Conservation (phyloP, 208 protist genomes). For the Acanthamoeba triangularis region DNA sequence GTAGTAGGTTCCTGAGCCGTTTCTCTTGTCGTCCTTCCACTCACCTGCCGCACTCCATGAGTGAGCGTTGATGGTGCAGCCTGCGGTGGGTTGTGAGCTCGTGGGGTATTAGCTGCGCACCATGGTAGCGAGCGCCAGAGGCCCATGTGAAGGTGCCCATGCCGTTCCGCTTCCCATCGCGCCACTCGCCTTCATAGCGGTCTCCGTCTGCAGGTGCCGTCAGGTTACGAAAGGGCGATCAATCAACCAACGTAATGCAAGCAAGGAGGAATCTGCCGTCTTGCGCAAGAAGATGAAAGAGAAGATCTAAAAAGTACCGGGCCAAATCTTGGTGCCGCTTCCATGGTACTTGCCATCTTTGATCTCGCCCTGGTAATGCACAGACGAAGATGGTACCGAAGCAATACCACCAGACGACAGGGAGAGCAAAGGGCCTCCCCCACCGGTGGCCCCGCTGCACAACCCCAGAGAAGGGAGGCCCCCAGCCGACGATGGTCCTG, state of each 20-base stretch:
- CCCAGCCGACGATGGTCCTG: neutral
- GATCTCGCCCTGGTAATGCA: conserved; percentile 23
- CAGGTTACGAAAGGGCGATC: neutral
- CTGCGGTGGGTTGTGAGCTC: neutral
- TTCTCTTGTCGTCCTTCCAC: conserved; percentile 40
- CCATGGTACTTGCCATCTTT: conserved; percentile 51
- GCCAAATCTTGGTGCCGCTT: conserved; percentile 8
- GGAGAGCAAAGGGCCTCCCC: neutral
- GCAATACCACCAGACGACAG: neutral
- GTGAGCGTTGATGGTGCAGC: neutral
- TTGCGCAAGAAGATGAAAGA: neutral
- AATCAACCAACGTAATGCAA: neutral
- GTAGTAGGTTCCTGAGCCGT: neutral
- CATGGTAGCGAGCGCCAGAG: neutral
- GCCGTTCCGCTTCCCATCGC: conserved; percentile 23
- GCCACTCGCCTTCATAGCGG: conserved; percentile 13
- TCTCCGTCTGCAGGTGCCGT: neutral
- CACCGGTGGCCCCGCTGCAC: neutral
- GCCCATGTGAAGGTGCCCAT: conserved; percentile 17
- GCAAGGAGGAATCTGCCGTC: neutral
- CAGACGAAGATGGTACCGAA: neutral
- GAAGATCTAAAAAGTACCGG: neutral
- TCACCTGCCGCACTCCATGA: neutral
- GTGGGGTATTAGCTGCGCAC: neutral
- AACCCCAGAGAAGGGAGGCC: neutral